A percentile compares a stretch with the other conserved stretches of the same genome.
phyloP scores from a whole-genome alignment of 208 protist genomes.

The Spongospora subterranea region DNA sequence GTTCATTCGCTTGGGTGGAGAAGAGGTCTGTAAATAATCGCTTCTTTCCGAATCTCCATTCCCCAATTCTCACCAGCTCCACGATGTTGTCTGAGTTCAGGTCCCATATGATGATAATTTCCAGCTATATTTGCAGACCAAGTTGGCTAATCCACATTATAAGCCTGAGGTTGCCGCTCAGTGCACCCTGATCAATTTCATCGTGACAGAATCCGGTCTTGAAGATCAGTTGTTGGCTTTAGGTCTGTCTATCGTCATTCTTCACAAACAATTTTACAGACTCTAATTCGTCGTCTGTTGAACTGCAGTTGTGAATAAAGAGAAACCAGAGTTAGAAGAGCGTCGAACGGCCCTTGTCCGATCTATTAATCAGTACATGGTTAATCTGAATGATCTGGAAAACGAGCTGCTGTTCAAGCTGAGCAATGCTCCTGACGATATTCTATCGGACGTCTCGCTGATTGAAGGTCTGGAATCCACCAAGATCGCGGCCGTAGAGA shows the following conservation, averaged over 20 bases:
- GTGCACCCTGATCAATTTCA: slow-evolving; percentile 98
- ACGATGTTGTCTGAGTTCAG: no score
- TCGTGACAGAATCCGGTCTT: slow-evolving; percentile 94
- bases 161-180: slow-evolving; percentile 97
- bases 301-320: slow-evolving; percentile 89
- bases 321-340: slow-evolving; percentile 95
- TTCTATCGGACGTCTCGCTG: slow-evolving; percentile 91
- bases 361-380: slow-evolving; percentile 97
- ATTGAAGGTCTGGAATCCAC: slow-evolving; percentile 95
- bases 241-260: no score
- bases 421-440: slow-evolving; percentile 91
- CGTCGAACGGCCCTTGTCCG: slow-evolving; percentile 88
- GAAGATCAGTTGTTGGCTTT: slow-evolving; percentile 97
- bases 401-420: slow-evolving; percentile 92
- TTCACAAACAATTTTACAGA: no score
- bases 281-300: no score
- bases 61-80: background rate
- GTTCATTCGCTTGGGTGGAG: slow-evolving; percentile 93
- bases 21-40: slow-evolving; percentile 81
- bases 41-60: background rate
- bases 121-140: slow-evolving; percentile 95
- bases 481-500: slow-evolving; percentile 93
- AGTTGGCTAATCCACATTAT: slow-evolving; percentile 97
- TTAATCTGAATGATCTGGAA: slow-evolving; percentile 95
- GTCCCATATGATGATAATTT: slow-evolving; percentile 88